Evolutionary conservation across 2,329 filamentous ascomycete genomes (phyloP).

Genomic region (Blumeria graminis): DNA sequence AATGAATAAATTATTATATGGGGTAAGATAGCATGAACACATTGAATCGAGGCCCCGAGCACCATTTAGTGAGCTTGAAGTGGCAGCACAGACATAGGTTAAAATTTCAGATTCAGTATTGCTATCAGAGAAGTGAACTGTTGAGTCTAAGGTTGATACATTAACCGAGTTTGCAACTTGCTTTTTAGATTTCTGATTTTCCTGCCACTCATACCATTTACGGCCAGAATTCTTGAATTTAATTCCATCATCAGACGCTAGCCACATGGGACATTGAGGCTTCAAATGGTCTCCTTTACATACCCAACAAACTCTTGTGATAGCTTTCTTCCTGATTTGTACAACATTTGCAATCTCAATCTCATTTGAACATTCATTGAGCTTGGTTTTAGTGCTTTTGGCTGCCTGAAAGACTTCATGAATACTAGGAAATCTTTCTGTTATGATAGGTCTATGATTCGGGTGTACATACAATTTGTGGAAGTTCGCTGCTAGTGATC

Average conservation of each 20-base stretch:
- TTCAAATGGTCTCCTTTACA: not conserved
- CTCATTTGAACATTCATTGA: not conserved
- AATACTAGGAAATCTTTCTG: too few relatives aligned
- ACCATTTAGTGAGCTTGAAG: not conserved
- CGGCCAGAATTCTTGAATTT: not conserved
- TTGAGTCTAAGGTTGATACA: too few relatives aligned
- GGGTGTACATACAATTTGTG: too few relatives aligned
- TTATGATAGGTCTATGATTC: too few relatives aligned
- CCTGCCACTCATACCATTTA: too few relatives aligned
- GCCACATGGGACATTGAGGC: not conserved
- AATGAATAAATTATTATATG: not conserved
- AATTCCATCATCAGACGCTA: not conserved
- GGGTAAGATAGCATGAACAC: not conserved
- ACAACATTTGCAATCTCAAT: not conserved
- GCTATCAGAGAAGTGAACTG: too few relatives aligned
- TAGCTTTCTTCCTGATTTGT: not conserved
- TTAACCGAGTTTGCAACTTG: too few relatives aligned
- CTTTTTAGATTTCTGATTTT: too few relatives aligned
- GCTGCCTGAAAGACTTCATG: too few relatives aligned
- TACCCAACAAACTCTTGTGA: not conserved
- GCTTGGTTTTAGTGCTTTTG: not conserved
- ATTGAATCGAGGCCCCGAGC: not conserved
- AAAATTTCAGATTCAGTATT: too few relatives aligned
- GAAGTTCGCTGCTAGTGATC: too few relatives aligned
- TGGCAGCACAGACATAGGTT: too few relatives aligned